A percentile compares a stretch with the other conserved stretches of the same genome.
phyloP scores from a whole-genome alignment of 495 filamentous ascomycete genomes.

The Amniculicola lignicola region DNA sequence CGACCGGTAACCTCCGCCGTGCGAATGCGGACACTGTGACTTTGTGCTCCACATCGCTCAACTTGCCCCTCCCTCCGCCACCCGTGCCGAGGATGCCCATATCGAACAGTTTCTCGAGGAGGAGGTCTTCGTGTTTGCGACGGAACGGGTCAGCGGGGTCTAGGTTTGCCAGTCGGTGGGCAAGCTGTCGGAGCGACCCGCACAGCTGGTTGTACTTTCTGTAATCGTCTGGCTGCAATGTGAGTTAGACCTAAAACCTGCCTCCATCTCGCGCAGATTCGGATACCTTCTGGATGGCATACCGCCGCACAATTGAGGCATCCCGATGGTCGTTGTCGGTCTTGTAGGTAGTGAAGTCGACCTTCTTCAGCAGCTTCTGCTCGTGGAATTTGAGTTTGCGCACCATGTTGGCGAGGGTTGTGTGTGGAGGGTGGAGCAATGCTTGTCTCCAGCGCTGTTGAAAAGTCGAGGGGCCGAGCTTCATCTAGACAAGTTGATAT shows the following conservation, averaged over 20 bases:
- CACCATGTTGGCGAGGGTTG: constrained; percentile 68
- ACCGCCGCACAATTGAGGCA: constrained; percentile 73
- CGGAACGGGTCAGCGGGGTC: constrained; percentile 72
- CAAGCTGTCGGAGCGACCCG: constrained; percentile 80
- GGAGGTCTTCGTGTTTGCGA: constrained; percentile 71
- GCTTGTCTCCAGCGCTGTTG: no score
- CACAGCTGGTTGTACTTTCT: constrained; percentile 82
- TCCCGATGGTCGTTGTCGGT: constrained; percentile 82
- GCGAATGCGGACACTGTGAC: constrained; percentile 84
- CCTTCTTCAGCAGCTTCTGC: constrained; percentile 82
- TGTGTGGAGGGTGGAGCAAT: no score
- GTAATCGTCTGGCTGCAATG: constrained; percentile 60
- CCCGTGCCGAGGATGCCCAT: constrained; percentile 72
- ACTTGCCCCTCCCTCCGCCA: constrained; percentile 52
- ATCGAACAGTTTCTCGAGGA: constrained; percentile 84
- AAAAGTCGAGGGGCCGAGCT: constrained; percentile 4
- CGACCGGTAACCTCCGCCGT: constrained; percentile 72
- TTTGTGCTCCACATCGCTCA: constrained; percentile 80
- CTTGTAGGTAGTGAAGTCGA: constrained; percentile 93
- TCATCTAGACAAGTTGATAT: no score
- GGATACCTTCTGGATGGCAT: constrained; percentile 72
- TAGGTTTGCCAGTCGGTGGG: constrained; percentile 77
- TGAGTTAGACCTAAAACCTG: background rate
- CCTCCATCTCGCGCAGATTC: constrained; percentile 57
- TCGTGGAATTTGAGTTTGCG: constrained; percentile 92